Percentiles rank a stretch among this genome's conserved stretches.
These are phyloP conservation scores for Podospora fimiseda DNA, from an alignment of 495 filamentous ascomycete species.

Conservation along the genomic window DNA sequence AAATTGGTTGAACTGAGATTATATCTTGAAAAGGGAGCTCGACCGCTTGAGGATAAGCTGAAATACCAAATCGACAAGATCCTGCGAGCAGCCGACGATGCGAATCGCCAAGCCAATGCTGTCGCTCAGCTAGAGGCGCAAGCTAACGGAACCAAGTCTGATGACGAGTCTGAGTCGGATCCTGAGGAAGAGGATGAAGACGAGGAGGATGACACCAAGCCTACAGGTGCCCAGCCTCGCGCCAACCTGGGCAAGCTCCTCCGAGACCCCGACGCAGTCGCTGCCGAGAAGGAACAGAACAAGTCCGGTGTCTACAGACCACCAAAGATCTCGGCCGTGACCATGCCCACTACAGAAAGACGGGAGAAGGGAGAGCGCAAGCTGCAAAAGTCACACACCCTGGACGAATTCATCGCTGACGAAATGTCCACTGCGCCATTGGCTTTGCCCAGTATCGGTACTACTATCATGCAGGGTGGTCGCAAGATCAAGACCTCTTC, in stretches of 20 bases:
- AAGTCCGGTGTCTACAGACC: constrained; percentile 70
- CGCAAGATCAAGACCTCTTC: constrained; percentile 63
- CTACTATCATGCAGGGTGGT: constrained; percentile 66
- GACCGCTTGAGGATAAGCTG: constrained; percentile 76
- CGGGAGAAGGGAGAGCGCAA: constrained; percentile 51
- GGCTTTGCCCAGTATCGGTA: constrained; percentile 77
- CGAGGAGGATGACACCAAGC: constrained; percentile 29
- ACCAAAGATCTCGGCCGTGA: constrained; percentile 72
- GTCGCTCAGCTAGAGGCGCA: constrained; percentile 28
- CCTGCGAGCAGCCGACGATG: constrained; percentile 76
- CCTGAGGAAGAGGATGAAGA: constrained; percentile 33
- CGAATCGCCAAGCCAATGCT: constrained; percentile 37
- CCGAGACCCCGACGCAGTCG: constrained; percentile 32
- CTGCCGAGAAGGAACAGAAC: constrained; percentile 30
- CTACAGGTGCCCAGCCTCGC: constrained; percentile 58
- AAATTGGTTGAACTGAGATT: constrained; percentile 80
- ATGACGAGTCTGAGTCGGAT: constrained; percentile 36
- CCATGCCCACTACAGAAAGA: constrained; percentile 57
- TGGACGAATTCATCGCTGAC: constrained; percentile 78
- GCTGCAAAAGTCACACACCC: constrained; percentile 60
- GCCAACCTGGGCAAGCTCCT: constrained; percentile 51
- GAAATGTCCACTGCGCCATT: constrained; percentile 73
- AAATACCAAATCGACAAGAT: constrained; percentile 90
- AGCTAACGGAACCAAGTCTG: constrained; percentile 22
- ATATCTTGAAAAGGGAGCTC: constrained; percentile 84